Evolutionary conservation across 768 basidiomycete genomes (phyloP).

Genomic region (Inosperma sp.): DNA sequence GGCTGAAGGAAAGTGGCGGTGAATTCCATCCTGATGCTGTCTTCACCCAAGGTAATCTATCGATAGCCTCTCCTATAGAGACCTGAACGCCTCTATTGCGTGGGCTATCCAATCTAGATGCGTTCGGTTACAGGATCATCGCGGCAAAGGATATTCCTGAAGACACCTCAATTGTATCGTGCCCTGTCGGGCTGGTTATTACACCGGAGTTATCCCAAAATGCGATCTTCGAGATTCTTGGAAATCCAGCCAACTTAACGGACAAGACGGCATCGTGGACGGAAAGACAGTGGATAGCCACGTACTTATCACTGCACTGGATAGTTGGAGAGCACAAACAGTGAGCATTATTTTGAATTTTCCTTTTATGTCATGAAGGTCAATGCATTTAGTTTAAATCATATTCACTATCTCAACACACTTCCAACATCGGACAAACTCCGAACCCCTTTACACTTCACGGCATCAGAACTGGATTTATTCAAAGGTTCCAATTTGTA

Average conservation of each 20-base stretch:
- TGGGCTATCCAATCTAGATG: slow-evolving; percentile 19
- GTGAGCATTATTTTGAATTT: slow-evolving; percentile 7
- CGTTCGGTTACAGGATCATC: slow-evolving; percentile 47
- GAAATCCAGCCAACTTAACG: slow-evolving; percentile 14
- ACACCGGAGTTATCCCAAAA: slow-evolving; percentile 46
- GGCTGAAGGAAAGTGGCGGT: slow-evolving; percentile 49
- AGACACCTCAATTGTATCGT: slow-evolving; percentile 57
- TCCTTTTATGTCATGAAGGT: too few relatives aligned
- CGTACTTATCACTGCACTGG: slow-evolving; percentile 65
- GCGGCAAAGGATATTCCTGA: slow-evolving; percentile 44
- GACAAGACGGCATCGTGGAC: slow-evolving; percentile 40
- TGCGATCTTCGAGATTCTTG: slow-evolving; percentile 42
- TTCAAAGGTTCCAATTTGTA: slow-evolving; percentile 79
- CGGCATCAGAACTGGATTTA: slow-evolving; percentile 51
- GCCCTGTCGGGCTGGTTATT: slow-evolving; percentile 62
- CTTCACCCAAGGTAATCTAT: slow-evolving; percentile 43
- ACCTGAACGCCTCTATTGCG: background rate
- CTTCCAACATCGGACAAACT: slow-evolving; percentile 58
- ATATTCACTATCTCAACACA: slow-evolving; percentile 61
- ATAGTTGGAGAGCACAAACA: slow-evolving; percentile 41
- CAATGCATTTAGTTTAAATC: slow-evolving; percentile 28
- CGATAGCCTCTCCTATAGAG: slow-evolving; percentile 11
- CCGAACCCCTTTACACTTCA: slow-evolving; percentile 73
- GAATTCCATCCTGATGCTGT: slow-evolving; percentile 44
- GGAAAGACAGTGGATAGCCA: slow-evolving; percentile 63